Conservation (phyloP, 208 protist species). For the Trypanosoma rangeli region DNA sequence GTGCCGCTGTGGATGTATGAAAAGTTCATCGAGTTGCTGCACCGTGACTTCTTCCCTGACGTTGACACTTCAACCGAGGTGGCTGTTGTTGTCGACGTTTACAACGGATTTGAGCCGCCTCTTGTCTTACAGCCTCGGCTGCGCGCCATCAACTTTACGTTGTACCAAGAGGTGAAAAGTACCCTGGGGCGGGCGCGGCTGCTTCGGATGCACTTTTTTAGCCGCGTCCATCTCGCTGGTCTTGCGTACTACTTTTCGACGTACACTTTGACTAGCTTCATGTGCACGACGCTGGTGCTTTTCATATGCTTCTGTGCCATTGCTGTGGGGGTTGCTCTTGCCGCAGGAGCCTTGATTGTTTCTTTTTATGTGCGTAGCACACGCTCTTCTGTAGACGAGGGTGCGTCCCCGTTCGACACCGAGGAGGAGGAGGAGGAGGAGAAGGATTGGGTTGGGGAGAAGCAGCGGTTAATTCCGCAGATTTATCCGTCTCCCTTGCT, state of each 20-base stretch:
- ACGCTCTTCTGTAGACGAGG: background rate
- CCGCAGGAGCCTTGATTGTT: background rate
- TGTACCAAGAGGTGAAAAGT: conserved; percentile 41
- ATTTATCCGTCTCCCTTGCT: background rate
- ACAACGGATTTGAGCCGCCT: conserved; percentile 66
- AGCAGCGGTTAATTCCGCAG: background rate
- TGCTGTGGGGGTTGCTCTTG: background rate
- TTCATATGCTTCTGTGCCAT: background rate
- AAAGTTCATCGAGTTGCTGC: conserved; percentile 16
- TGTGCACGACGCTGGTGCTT: conserved; percentile 24
- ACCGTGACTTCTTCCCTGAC: conserved; percentile 35
- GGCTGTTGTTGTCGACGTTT: conserved; percentile 52
- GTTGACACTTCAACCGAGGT: conserved; percentile 48
- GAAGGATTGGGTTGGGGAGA: background rate
- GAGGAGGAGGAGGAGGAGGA: background rate
- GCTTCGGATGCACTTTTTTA: conserved; percentile 50
- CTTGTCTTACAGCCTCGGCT: conserved; percentile 50
- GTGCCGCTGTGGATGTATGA: conserved; percentile 31
- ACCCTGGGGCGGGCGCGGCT: conserved; percentile 27
- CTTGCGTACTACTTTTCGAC: conserved; percentile 47
- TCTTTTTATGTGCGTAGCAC: background rate
- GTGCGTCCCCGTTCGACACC: background rate
- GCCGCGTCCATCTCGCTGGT: conserved; percentile 53
- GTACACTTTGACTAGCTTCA: conserved; percentile 54
- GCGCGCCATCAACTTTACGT: conserved; percentile 75